Evolutionary conservation across 1,284 basidiomycete genomes (phyloP), one percentile per base, ranked within the genome.

Genomic region (Cystobasidium slooffiae): DNA sequence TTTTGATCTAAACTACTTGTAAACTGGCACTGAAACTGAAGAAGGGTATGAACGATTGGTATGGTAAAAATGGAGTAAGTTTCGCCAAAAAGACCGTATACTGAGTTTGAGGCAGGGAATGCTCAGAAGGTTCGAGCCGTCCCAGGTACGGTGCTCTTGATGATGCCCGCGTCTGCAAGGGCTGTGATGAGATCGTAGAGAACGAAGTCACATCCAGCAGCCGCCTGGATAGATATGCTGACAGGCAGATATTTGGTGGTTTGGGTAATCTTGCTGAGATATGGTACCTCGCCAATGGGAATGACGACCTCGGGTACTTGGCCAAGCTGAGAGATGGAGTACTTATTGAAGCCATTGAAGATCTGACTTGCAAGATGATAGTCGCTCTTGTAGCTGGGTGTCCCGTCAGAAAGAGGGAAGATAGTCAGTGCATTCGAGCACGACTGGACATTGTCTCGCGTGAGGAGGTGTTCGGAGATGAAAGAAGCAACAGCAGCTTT

Each of bases 121-220:
- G 14, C 14, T 47, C 37, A 46, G 41, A 72, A 72, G n/a, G 61
- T 72, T 24, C 61, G 46, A 14, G 69, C 43, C 12, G 61, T 74
- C 2, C 83, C 83, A 3, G 82, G 81, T 22, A 64, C 74, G 0
- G 83, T 81, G 1, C 79, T 72, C 37, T 68, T 76, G 39, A 84
- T 63, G 8, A 83, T 80, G 0, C 82, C 82, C 1, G 80, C 80
- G 41, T 82, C 81, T 65, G 82, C 80, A 66, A 85, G 73, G 3
- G 79, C 81, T 24, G 79, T 81, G 52, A 84, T 81, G 0, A 85
- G 78, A 75, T 83, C 82, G 76, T 84, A 82, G 18, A 85, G 77
- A 77, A 85, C 81, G 56, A 84, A 81, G 56, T 85, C 84, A 73
- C 84, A 85, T 16, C 81, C 81, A 44, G 81, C 81, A 7, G 82